Evolutionary conservation across 805 yeast genomes (phyloP).

Genomic region (Suhomyces xylopsoci): DNA sequence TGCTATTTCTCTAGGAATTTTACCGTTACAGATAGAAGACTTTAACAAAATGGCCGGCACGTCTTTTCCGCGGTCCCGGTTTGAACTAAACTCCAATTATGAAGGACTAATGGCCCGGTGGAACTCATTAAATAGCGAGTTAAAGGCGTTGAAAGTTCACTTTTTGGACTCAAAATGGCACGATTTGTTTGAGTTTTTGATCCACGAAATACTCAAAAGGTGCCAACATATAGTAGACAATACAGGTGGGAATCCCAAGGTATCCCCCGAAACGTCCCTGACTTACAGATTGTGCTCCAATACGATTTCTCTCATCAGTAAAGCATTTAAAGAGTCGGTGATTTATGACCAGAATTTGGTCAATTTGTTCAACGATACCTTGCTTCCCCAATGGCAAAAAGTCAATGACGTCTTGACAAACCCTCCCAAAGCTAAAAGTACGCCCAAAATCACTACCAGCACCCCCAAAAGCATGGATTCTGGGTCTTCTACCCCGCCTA

Average conservation of each 20-base stretch:
- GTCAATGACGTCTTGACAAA: neutral
- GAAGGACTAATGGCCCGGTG: slow-evolving; percentile 28
- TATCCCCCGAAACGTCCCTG: slow-evolving; percentile 29
- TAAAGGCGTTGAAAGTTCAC: slow-evolving; percentile 42
- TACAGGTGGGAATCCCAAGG: neutral
- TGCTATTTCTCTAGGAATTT: slow-evolving; percentile 48
- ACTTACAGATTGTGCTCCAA: slow-evolving; percentile 40
- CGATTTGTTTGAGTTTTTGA: slow-evolving; percentile 47
- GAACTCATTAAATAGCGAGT: slow-evolving; percentile 38
- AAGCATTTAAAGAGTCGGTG: slow-evolving; percentile 36
- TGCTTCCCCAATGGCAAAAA: slow-evolving; percentile 14
- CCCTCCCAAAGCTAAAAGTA: neutral
- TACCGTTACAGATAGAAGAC: slow-evolving; percentile 49
- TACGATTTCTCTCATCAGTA: slow-evolving; percentile 29
- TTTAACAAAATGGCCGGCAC: slow-evolving; percentile 29
- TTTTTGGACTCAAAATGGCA: slow-evolving; percentile 56
- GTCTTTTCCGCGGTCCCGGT: slow-evolving; percentile 8
- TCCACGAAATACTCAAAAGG: slow-evolving; percentile 33
- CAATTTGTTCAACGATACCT: slow-evolving; percentile 18
- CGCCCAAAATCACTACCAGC: neutral
- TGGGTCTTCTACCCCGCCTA: neutral
- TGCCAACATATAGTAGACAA: slow-evolving; percentile 13
- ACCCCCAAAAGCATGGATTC: neutral
- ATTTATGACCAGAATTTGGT: slow-evolving; percentile 27
- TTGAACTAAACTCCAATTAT: slow-evolving; percentile 2